Evolutionary conservation across 2,329 filamentous ascomycete genomes (phyloP).

Genomic region (Xylaria arbuscula): DNA sequence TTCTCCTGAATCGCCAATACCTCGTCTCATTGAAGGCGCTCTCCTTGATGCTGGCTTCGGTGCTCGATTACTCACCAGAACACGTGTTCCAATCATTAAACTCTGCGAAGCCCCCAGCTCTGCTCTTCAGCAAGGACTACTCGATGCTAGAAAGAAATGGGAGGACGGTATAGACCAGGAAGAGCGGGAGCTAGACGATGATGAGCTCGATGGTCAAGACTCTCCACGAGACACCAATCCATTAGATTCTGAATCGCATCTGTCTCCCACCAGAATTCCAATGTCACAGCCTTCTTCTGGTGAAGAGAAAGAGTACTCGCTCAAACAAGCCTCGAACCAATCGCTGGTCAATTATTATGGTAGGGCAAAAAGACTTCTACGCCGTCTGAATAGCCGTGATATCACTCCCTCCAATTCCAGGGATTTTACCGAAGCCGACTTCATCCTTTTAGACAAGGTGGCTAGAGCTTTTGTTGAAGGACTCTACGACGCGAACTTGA

Average conservation of each 20-base stretch:
- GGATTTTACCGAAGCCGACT: conserved; percentile 59
- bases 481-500: conserved; percentile 60
- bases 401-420: conserved; percentile 59
- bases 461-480: conserved; percentile 66
- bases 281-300: conserved; percentile 28
- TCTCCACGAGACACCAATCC: conserved; percentile 12
- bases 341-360: conserved; percentile 60
- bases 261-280: conserved; percentile 17
- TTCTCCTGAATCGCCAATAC: conserved; percentile 70
- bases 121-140: conserved; percentile 69
- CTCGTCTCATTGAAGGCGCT: conserved; percentile 78
- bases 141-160: conserved; percentile 76
- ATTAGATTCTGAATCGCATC: conserved; percentile 18
- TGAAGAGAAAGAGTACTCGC: conserved; percentile 41
- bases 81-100: conserved; percentile 88
- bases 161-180: conserved; percentile 66
- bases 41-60: conserved; percentile 79
- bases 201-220: conserved; percentile 46
- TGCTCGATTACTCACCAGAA: conserved; percentile 79
- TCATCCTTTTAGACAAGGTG: conserved; percentile 62
- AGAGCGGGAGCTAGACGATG: conserved; percentile 53
- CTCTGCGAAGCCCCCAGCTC: conserved; percentile 78
- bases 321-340: conserved; percentile 58
- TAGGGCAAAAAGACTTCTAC: conserved; percentile 61
- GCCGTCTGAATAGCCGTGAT: conserved; percentile 62